Percentiles rank a stretch among this genome's conserved stretches.
phyloP scores from a whole-genome alignment of 2,329 filamentous ascomycete genomes.

The Neoascochyta sp. region DNA sequence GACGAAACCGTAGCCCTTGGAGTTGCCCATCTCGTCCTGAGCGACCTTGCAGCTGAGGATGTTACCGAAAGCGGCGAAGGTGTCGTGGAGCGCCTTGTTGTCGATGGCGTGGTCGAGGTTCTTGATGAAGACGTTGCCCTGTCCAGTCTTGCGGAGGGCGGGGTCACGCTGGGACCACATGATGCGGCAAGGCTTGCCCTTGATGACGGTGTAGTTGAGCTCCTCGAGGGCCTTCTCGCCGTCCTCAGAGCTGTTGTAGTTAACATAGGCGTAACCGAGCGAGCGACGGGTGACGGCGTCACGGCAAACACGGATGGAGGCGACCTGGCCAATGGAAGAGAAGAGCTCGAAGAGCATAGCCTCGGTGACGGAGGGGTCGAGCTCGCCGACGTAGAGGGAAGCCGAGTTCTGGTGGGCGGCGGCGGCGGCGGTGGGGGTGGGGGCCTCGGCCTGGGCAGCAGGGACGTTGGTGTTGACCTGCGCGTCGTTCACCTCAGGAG shows the following conservation, averaged over 20 bases:
- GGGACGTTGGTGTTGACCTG: slow-evolving; percentile 70
- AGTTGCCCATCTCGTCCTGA: slow-evolving; percentile 93
- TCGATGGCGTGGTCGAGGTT: slow-evolving; percentile 98
- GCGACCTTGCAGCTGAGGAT: slow-evolving; percentile 99
- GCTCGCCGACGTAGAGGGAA: slow-evolving; percentile 97
- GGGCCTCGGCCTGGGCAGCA: slow-evolving; percentile 61
- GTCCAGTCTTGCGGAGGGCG: slow-evolving; percentile 96
- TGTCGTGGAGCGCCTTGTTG: slow-evolving; percentile 99
- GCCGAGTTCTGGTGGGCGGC: slow-evolving; percentile 89
- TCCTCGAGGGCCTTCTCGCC: slow-evolving; percentile 98
- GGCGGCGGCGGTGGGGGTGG: slow-evolving; percentile 66
- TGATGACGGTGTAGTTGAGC: slow-evolving; percentile 99
- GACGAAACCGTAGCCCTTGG: slow-evolving; percentile 98
- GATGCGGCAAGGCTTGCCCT: slow-evolving; percentile 97
- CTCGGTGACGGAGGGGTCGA: slow-evolving; percentile 96
- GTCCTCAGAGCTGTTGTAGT: slow-evolving; percentile 97
- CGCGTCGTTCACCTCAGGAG: slow-evolving; percentile 61
- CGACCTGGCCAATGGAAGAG: slow-evolving; percentile 97
- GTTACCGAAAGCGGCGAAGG: slow-evolving; percentile 96
- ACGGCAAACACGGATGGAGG: slow-evolving; percentile 98
- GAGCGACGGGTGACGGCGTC: slow-evolving; percentile 98
- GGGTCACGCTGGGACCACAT: slow-evolving; percentile 99
- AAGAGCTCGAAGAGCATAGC: slow-evolving; percentile 99
- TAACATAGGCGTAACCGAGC: slow-evolving; percentile 98
- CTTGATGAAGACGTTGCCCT: slow-evolving; percentile 99